A percentile compares a stretch with the other conserved stretches of the same genome.
These are phyloP conservation scores for Citrullus colocynthis DNA, from an alignment of 306 rosid species.

Conservation along the genomic window DNA sequence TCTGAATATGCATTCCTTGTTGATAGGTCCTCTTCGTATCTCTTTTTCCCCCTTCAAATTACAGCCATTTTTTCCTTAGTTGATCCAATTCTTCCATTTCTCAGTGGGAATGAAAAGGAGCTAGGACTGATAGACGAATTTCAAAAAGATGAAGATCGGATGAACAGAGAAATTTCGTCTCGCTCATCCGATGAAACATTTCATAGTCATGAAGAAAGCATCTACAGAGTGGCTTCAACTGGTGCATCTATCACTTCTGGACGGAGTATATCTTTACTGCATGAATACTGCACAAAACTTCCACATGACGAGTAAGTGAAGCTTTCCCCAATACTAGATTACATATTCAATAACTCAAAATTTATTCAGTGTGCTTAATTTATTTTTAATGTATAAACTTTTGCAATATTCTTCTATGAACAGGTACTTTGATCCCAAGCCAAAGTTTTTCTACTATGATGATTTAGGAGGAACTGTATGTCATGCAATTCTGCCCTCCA, in stretches of 20 bases:
- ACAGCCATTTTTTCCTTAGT: neutral
- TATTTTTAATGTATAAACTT: neutral
- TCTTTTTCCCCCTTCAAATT: neutral
- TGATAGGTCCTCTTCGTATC: constrained; percentile 53
- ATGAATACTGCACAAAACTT: constrained; percentile 78
- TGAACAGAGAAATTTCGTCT: constrained; percentile 48
- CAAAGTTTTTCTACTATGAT: constrained; percentile 52
- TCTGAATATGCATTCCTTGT: constrained; percentile 88
- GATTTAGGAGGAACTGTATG: constrained; percentile 65
- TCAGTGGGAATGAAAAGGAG: constrained; percentile 67
- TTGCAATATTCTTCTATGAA: constrained; percentile 17
- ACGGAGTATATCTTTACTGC: constrained; percentile 67
- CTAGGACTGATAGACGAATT: constrained; percentile 45
- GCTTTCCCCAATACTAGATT: neutral
- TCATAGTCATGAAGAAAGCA: constrained; percentile 41
- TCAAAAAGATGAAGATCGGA: constrained; percentile 42
- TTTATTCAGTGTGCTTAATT: constrained; percentile 1
- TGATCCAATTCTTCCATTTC: constrained; percentile 10
- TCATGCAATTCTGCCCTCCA: constrained; percentile 61
- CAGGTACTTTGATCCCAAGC: constrained; percentile 83
- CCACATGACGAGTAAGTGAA: constrained; percentile 78
- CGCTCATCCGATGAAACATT: constrained; percentile 53
- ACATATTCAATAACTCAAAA: constrained; percentile 15
- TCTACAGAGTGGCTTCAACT: constrained; percentile 52
- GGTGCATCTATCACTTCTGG: constrained; percentile 75